phyloP scores from a whole-genome alignment of 495 filamentous ascomycete species.

The Lophiostoma macrostomum region DNA sequence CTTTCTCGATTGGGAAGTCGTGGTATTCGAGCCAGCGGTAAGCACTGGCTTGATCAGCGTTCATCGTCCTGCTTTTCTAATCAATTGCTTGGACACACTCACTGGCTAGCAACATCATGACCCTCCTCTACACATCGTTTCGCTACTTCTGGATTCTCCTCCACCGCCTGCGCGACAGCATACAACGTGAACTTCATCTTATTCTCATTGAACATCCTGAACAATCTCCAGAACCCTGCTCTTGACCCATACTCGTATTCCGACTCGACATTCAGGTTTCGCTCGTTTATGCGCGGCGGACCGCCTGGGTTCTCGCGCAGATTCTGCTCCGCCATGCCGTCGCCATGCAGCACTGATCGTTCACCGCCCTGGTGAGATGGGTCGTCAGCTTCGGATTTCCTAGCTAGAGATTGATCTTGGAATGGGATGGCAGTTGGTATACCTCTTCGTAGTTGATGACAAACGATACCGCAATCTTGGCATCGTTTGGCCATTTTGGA shows the following conservation, averaged over 20 bases:
- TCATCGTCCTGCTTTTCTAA: neutral
- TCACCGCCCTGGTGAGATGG: conserved; percentile 34
- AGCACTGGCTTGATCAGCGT: conserved; percentile 7
- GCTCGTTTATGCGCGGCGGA: conserved; percentile 37
- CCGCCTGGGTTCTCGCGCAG: conserved; percentile 40
- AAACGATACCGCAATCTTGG: conserved; percentile 46
- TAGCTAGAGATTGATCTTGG: neutral
- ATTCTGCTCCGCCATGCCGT: conserved; percentile 37
- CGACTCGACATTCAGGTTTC: conserved; percentile 39
- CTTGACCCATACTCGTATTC: conserved; percentile 46
- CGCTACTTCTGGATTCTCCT: conserved; percentile 40
- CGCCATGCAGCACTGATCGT: conserved; percentile 39
- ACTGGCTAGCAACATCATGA: conserved; percentile 44
- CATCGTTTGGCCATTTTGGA: conserved; percentile 43
- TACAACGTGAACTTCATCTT: conserved; percentile 44
- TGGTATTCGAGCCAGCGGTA: conserved; percentile 45
- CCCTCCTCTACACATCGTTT: conserved; percentile 38
- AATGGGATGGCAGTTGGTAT: conserved; percentile 3
- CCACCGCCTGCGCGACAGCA: conserved; percentile 42
- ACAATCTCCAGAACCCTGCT: conserved; percentile 42
- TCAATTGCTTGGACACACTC: neutral
- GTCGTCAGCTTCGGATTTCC: neutral
- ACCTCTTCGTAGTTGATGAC: conserved; percentile 47
- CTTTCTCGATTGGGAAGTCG: conserved; percentile 38
- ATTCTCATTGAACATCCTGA: conserved; percentile 43